These are phyloP conservation scores for Penicillium sp. DNA, from an alignment of 2,329 filamentous ascomycete genomes.

Conservation along the genomic window DNA sequence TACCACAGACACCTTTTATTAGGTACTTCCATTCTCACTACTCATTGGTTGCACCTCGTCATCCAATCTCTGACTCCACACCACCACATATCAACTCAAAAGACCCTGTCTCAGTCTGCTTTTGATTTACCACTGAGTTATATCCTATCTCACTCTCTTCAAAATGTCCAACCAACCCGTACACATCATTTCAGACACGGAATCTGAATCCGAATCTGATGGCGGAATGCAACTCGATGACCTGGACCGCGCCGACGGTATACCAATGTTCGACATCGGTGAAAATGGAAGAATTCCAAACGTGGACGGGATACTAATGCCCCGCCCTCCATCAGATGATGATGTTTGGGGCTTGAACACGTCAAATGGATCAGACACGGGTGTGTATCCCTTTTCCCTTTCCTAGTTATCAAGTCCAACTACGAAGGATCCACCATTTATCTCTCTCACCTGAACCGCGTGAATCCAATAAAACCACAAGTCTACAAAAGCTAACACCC, in stretches of 20 bases:
- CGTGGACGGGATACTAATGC: not conserved
- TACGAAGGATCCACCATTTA: too few relatives aligned
- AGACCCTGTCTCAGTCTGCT: not conserved
- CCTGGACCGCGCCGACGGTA: not conserved
- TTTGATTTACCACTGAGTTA: not conserved
- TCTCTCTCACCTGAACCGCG: not conserved
- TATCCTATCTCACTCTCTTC: not conserved
- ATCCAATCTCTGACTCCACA: not conserved
- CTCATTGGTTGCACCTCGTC: not conserved
- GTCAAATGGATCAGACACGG: not conserved
- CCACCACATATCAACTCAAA: not conserved
- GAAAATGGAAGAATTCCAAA: not conserved
- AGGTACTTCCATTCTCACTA: not conserved
- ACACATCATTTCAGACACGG: conserved; percentile 17
- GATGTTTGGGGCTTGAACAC: not conserved
- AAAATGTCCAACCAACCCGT: conserved; percentile 18
- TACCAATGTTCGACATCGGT: not conserved
- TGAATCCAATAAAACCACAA: not conserved
- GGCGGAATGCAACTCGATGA: conserved; percentile 30
- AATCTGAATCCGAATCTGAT: conserved; percentile 21
- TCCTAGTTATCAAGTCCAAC: not conserved
- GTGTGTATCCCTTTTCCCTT: not conserved
- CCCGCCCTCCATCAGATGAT: not conserved
- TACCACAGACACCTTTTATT: not conserved
- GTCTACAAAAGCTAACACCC: not conserved